phyloP scores from a whole-genome alignment of 306 rosid genomes.

The Trifolium subterraneum region DNA sequence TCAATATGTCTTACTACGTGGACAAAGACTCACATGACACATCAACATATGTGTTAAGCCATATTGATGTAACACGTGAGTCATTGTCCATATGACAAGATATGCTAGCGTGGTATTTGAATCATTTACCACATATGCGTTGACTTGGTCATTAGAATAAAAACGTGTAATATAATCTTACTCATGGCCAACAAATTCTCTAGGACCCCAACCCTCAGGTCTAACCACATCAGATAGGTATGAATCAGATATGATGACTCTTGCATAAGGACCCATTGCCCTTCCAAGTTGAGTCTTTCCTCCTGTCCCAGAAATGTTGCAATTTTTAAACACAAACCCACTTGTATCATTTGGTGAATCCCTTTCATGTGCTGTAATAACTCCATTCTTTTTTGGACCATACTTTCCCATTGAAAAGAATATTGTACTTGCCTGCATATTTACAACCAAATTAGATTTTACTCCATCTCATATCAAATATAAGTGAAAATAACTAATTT shows the following conservation, averaged over 20 bases:
- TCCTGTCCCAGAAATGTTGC: slow-evolving; percentile 44
- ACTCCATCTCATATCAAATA: no score
- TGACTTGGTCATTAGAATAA: no score
- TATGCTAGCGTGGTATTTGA: no score
- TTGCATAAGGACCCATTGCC: slow-evolving; percentile 39
- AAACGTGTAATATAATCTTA: slow-evolving; percentile 43
- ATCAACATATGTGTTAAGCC: no score
- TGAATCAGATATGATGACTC: slow-evolving; percentile 52
- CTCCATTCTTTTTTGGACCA: slow-evolving; percentile 19
- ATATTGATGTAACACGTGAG: no score
- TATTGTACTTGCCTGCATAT: slow-evolving; percentile 41
- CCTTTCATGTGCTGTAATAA: slow-evolving; percentile 50
- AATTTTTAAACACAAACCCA: slow-evolving; percentile 54
- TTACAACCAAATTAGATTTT: neutral
- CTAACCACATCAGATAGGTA: slow-evolving; percentile 32
- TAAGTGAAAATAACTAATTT: no score
- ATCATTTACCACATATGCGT: no score
- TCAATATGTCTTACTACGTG: no score
- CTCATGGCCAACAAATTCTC: slow-evolving; percentile 27
- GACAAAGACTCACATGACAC: no score
- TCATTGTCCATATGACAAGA: no score
- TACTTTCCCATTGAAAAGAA: slow-evolving; percentile 9
- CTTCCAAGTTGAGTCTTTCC: slow-evolving; percentile 51
- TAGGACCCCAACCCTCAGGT: slow-evolving; percentile 52
- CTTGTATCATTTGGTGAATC: neutral